These are phyloP conservation scores for Aspergillus kassunensis DNA, from an alignment of 495 filamentous ascomycete genomes.

Conservation along the genomic window DNA sequence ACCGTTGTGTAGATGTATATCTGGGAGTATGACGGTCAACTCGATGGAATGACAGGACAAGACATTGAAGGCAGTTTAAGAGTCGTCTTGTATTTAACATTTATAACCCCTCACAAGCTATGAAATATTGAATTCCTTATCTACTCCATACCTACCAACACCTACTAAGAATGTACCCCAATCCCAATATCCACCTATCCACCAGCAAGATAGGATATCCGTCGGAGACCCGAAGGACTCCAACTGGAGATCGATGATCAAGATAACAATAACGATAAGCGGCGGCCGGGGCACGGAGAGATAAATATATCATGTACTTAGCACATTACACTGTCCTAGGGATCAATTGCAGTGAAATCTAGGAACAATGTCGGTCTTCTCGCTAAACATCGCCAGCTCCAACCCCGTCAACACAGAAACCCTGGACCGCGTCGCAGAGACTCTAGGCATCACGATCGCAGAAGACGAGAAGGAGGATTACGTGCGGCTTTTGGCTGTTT, in stretches of 20 bases:
- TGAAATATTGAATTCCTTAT: background rate
- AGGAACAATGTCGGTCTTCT: background rate
- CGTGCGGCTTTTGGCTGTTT: background rate
- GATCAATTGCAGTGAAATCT: background rate
- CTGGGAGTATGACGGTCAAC: too few species aligned
- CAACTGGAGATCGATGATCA: too few species aligned
- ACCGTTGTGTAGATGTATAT: background rate
- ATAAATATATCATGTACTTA: background rate
- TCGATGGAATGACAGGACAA: too few species aligned
- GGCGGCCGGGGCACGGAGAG: background rate
- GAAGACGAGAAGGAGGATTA: background rate
- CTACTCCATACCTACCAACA: too few species aligned
- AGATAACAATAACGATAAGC: too few species aligned
- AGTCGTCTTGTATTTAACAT: too few species aligned
- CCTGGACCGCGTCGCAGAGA: background rate
- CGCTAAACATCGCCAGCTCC: background rate
- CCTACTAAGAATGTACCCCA: too few species aligned
- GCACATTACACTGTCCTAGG: too few species aligned
- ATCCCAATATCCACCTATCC: too few species aligned
- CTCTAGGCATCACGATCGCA: background rate
- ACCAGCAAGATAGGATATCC: background rate
- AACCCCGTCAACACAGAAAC: background rate
- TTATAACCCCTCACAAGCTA: too few species aligned
- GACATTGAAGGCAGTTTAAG: too few species aligned
- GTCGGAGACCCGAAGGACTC: background rate